phyloP scores from a whole-genome alignment of 164 flowering plant genomes.

The Stephania cephalantha region DNA sequence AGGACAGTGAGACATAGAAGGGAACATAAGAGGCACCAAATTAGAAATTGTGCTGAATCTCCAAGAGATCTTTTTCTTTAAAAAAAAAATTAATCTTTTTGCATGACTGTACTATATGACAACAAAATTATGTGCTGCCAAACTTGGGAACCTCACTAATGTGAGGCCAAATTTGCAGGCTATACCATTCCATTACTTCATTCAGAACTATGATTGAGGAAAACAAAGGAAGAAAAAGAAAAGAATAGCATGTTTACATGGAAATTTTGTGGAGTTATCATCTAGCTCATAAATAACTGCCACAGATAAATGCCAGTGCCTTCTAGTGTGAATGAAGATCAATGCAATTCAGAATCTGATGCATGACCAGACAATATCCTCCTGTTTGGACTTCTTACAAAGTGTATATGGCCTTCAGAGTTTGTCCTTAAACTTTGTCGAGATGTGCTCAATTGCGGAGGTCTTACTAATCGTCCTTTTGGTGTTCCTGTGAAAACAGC shows the following conservation, averaged over 20 bases:
- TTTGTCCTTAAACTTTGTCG: slow-evolving; percentile 38
- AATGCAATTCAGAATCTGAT: slow-evolving; percentile 62
- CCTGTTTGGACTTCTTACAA: slow-evolving; percentile 27
- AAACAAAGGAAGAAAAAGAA: too few relatives aligned
- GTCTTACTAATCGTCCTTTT: slow-evolving; percentile 39
- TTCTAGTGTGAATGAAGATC: slow-evolving; percentile 1
- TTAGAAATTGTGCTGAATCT: too few relatives aligned
- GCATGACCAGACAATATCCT: slow-evolving; percentile 37
- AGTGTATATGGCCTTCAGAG: slow-evolving; percentile 34
- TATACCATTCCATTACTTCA: background rate
- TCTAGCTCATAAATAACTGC: background rate
- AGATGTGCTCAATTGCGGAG: slow-evolving; percentile 43
- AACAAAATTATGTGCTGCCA: background rate
- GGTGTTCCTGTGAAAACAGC: slow-evolving; percentile 30
- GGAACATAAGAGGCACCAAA: too few relatives aligned
- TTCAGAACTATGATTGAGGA: background rate
- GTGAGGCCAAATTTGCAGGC: background rate
- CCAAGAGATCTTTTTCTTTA: background rate
- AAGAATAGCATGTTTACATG: too few relatives aligned
- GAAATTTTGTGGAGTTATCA: background rate
- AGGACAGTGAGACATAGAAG: too few relatives aligned
- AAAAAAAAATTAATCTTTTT: too few relatives aligned
- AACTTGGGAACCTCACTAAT: background rate
- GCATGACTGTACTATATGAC: too few relatives aligned
- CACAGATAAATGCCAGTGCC: background rate